phyloP scores from a whole-genome alignment of 352 stramenopile species.

The Peronosclerospora sorghi region DNA sequence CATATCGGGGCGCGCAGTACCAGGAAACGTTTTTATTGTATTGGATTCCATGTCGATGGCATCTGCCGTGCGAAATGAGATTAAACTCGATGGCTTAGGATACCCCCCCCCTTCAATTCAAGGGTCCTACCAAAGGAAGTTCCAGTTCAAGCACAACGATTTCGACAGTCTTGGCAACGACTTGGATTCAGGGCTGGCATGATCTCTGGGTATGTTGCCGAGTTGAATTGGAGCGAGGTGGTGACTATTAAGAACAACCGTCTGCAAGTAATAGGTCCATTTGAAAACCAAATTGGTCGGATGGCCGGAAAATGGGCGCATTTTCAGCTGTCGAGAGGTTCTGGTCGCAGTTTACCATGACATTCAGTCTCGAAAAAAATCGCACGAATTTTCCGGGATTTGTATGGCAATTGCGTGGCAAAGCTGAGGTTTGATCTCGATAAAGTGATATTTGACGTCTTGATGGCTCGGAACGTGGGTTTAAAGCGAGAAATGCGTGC shows the following conservation, averaged over 20 bases:
- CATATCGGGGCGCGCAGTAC: neutral
- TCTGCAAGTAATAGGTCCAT: constrained; percentile 9
- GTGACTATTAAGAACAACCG: neutral
- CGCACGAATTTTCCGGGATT: constrained; percentile 1
- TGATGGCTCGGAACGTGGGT: constrained; percentile 8
- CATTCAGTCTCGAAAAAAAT: constrained; percentile 28
- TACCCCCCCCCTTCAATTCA: constrained; percentile 73
- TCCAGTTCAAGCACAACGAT: constrained; percentile 32
- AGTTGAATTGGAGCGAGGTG: constrained; percentile 11
- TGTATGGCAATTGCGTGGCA: constrained; percentile 12
- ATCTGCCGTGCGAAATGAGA: constrained; percentile 35
- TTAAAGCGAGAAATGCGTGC: constrained; percentile 5
- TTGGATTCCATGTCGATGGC: constrained; percentile 36
- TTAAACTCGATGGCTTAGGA: constrained; percentile 54
- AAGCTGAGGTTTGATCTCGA: constrained; percentile 24
- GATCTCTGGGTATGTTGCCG: constrained; percentile 29
- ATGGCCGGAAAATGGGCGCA: constrained; percentile 2
- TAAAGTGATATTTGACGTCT: constrained; percentile 16
- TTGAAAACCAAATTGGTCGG: constrained; percentile 24
- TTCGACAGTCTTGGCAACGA: constrained; percentile 28
- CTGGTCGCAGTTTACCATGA: constrained; percentile 38
- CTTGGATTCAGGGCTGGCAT: constrained; percentile 36
- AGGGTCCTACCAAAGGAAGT: constrained; percentile 41
- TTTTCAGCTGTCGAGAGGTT: constrained; percentile 23
- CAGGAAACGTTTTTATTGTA: constrained; percentile 27